Base-by-base conservation (phyloP, 1,284 basidiomycete genomes). In the Tylopilus orsonianus region DNA sequence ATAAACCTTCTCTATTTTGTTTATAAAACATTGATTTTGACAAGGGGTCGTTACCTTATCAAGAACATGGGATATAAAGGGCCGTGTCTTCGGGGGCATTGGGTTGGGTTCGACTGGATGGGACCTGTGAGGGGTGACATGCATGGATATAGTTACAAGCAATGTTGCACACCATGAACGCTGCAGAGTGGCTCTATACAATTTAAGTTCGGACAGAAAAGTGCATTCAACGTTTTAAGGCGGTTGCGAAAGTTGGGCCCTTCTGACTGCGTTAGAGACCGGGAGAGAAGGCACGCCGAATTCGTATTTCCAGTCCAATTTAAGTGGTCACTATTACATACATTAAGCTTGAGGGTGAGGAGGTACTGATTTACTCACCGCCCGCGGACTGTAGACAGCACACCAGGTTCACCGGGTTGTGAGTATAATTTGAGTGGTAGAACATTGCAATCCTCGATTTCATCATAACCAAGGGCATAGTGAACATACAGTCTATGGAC, bases 121-220 rank as follows among this genome's bases (percentile, higher is more conserved):
- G 42, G n/a, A 35, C 43, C 30, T 51, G 41, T 48, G 39, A 65
- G 53, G 44, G 52, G 56, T 49, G 30, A 46, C 50, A 46, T 42
- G 61, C 67, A 35, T 57, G 56, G 40, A 44, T 39, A 27, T 27
- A 44, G 5, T 32, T 12, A 9, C 9, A 16, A 43, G 13, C n/a
- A 27, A 44, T 44, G 10, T 7, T 48, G 27, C 60, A 36, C 54
- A 79, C 81, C 60, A 57, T 85, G 83, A 2, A 72, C 65, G 27
- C 65, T 59, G 54, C 83, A 85, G 48, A 75, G 74, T 2, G 74
- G 68, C 16, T 75, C 73, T 2, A 76, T 33, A 52, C 83, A 85
- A 43, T 71, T 80, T n/a, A 73, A 48, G 46, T 74, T 78, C 6
- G 72, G 71, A 59, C 82, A 85, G 54, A 83, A 81, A 1, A 74